phyloP scores from a whole-genome alignment of 768 basidiomycete species.

The Hypsizygus marmoreus region DNA sequence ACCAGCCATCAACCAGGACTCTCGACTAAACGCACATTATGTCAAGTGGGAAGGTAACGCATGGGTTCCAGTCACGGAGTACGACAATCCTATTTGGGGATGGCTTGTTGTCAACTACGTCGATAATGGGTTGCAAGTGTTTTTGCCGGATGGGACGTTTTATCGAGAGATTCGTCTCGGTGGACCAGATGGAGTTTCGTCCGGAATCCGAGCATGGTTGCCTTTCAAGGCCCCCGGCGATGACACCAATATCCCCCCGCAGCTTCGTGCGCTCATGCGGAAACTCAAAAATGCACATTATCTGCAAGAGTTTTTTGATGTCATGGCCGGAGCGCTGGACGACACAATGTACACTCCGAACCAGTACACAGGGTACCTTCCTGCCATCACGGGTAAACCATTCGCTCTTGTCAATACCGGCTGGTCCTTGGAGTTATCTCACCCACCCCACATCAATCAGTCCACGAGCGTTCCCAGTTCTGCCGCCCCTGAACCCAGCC shows the following conservation, averaged over 20 bases:
- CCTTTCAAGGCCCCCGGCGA: background rate
- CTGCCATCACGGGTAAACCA: background rate
- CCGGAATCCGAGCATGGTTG: background rate
- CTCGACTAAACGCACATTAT: background rate
- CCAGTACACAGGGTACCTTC: background rate
- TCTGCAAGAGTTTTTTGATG: background rate
- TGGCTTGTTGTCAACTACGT: slow-evolving; percentile 1
- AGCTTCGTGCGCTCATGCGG: background rate
- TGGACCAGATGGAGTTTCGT: background rate
- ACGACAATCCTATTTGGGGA: background rate
- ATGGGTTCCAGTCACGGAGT: background rate
- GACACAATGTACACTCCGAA: background rate
- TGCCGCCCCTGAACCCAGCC: background rate
- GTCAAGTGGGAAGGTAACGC: background rate
- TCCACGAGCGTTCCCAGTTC: background rate
- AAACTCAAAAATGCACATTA: background rate
- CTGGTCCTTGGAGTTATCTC: background rate
- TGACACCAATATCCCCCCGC: background rate
- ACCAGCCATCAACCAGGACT: background rate
- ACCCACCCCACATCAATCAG: background rate
- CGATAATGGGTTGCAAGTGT: background rate
- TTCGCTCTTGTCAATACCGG: background rate
- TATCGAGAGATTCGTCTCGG: background rate
- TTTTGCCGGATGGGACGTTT: background rate
- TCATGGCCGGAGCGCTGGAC: background rate